Base-by-base conservation (phyloP, 768 basidiomycete genomes). In the Butyriboletus loyo region DNA sequence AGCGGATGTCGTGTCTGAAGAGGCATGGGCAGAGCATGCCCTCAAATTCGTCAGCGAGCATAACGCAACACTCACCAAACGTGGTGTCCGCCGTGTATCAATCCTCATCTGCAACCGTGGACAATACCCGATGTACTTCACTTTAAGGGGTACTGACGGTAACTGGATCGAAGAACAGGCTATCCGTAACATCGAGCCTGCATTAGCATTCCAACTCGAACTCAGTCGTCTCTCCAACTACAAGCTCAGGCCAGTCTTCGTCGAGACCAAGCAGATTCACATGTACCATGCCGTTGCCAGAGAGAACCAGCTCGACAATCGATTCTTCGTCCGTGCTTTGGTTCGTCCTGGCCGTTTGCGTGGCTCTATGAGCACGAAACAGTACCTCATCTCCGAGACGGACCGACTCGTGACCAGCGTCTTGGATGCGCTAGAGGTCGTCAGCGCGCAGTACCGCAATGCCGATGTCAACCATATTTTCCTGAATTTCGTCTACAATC, bases 401-500 rank as follows among this genome's bases (percentile, higher is more conserved):
- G 97, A 99, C 65, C 89, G 97, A 41, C 84, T 98, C 13, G 90
- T 98, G 56, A 96, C 92, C 37, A 88, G 83, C 63, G 85, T 98
- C 60, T 78, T 99, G 56, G 97, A 99, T 70, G 89, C 95, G 3
- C 81, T 98, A 28, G 96, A 98, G 69, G 88, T 98, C 49, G 92
- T 96, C 66, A 86, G 83, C 60, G 91, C 90, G 8, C 82, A 92
- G 63, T 80, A 95, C 63, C 85, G 95, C 54, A 92, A 88, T 60
- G 90, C 96, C 4, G 96, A 98, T 67, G 94, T 92, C 76, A 98
- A 98, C 71, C 95, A 98, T 69, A 97, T 98, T 69, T 95, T 93
- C 77, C 86, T 98, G 85, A 98, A 98, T 77, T 99, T 98, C 70
- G 86, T 98, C 63, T 98, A 98, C 81, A 92, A 90, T 67, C 86